Conservation (phyloP, 2,329 filamentous ascomycete genomes). For the Pseudovirgaria hyperparasitica region DNA sequence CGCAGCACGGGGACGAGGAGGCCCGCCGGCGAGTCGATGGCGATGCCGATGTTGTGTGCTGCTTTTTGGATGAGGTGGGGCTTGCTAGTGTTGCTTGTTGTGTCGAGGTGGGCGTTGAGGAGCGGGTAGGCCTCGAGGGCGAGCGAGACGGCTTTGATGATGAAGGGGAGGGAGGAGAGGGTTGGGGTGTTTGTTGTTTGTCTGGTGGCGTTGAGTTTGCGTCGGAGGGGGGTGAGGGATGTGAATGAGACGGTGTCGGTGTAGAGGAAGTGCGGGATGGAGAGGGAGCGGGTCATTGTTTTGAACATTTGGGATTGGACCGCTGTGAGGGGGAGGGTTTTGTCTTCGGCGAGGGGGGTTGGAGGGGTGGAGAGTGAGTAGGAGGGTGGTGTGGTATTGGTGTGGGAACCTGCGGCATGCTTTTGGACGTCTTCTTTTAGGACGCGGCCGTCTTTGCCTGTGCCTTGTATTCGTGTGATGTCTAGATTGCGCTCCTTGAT, state of each 20-base stretch:
- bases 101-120: conserved; percentile 76
- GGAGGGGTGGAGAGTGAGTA: conserved; percentile 18
- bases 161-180: conserved; percentile 87
- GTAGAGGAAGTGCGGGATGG: conserved; percentile 91
- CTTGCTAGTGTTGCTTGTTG: conserved; percentile 42
- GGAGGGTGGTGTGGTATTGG: conserved; percentile 12
- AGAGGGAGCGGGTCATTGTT: conserved; percentile 82
- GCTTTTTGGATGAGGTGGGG: conserved; percentile 66
- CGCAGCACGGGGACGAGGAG: conserved; percentile 86
- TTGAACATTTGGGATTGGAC: conserved; percentile 95
- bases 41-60: conserved; percentile 89
- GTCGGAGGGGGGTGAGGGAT: conserved; percentile 57
- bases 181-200: conserved; percentile 29
- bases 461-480: conserved; percentile 68
- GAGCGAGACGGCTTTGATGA: conserved; percentile 88
- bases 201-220: conserved; percentile 50
- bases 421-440: conserved; percentile 82
- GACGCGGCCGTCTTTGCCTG: conserved; percentile 82
- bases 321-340: conserved; percentile 54
- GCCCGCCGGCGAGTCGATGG: conserved; percentile 83
- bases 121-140: conserved; percentile 70
- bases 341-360: conserved; percentile 42
- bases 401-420: conserved; percentile 35
- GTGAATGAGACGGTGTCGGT: conserved; percentile 81
- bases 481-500: conserved; percentile 67